A percentile compares a stretch with the other conserved stretches of the same genome.
Evolutionary conservation across 352 stramenopile genomes (phyloP).

Genomic region (Globisporangium abappressorium): DNA sequence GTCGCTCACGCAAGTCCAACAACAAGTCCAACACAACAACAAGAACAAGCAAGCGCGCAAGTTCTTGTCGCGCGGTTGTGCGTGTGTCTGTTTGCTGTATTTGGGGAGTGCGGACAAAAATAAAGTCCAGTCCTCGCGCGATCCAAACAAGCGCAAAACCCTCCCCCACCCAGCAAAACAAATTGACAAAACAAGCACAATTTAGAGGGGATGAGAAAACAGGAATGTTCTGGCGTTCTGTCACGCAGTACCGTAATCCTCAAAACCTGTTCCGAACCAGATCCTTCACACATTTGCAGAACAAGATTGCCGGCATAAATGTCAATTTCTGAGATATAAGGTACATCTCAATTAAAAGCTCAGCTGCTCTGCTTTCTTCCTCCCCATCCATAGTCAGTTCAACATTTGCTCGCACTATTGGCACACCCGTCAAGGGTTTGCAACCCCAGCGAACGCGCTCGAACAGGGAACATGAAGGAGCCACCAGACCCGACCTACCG

Average conservation of each 20-base stretch:
- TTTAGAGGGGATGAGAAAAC: background rate
- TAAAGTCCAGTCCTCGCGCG: slow-evolving; percentile 14
- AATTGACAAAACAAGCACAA: background rate
- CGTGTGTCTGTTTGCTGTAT: slow-evolving; percentile 2
- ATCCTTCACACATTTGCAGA: background rate
- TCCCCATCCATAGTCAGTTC: too few species aligned
- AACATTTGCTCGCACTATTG: too few species aligned
- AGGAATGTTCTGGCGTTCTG: slow-evolving; percentile 8
- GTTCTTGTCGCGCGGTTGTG: slow-evolving; percentile 9
- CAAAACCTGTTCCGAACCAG: background rate
- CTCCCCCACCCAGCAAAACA: slow-evolving; percentile 1
- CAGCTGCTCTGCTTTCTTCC: too few species aligned
- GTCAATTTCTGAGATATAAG: slow-evolving; percentile 1
- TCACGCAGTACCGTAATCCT: background rate
- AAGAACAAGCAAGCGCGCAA: background rate
- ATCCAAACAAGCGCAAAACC: slow-evolving; percentile 5
- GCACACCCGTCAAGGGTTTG: too few species aligned
- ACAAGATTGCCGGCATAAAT: background rate
- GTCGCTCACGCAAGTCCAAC: background rate
- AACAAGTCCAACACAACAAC: background rate
- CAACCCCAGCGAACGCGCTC: too few species aligned
- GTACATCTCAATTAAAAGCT: background rate
- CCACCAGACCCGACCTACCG: too few species aligned
- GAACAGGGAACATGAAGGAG: too few species aligned
- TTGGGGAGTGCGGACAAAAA: slow-evolving; percentile 11